Percentiles rank a stretch among this genome's conserved stretches.
These are phyloP conservation scores for Pyrenophora teres DNA, from an alignment of 2,329 filamentous ascomycete species.

Conservation along the genomic window DNA sequence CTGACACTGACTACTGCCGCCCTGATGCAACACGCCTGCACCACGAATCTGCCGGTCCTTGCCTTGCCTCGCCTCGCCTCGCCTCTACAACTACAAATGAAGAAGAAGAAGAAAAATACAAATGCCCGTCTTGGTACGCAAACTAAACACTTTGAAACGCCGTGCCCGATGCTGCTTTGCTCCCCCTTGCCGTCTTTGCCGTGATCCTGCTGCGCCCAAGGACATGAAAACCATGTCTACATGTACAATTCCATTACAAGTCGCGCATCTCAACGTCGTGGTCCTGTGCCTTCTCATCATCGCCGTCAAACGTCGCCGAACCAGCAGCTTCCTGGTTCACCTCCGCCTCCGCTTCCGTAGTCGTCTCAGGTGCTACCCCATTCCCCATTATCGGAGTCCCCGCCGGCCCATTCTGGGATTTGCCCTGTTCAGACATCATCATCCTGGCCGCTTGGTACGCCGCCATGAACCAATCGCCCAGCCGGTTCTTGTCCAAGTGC, in stretches of 20 bases:
- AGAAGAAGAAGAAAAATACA: slow-evolving; percentile 3
- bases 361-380: background rate
- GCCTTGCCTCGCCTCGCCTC: no score
- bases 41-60: background rate
- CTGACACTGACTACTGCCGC: no score
- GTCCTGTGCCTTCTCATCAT: slow-evolving; percentile 25
- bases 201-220: slow-evolving; percentile 24
- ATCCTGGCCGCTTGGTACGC: slow-evolving; percentile 47
- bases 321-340: slow-evolving; percentile 4
- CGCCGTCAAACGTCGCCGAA: slow-evolving; percentile 31
- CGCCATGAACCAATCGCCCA: slow-evolving; percentile 70
- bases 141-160: slow-evolving; percentile 29
- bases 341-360: slow-evolving; percentile 1
- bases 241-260: slow-evolving; percentile 16
- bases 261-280: slow-evolving; percentile 43
- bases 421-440: slow-evolving; percentile 34
- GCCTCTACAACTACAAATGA: background rate
- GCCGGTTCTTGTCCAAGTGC: slow-evolving; percentile 68
- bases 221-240: background rate
- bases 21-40: background rate
- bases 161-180: slow-evolving; percentile 28
- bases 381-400: background rate
- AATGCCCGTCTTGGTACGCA: background rate
- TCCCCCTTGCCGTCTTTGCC: slow-evolving; percentile 1
- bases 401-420: slow-evolving; percentile 1